Evolutionary conservation across 768 basidiomycete species (phyloP).

Genomic region (Basidioascus undulatus): DNA sequence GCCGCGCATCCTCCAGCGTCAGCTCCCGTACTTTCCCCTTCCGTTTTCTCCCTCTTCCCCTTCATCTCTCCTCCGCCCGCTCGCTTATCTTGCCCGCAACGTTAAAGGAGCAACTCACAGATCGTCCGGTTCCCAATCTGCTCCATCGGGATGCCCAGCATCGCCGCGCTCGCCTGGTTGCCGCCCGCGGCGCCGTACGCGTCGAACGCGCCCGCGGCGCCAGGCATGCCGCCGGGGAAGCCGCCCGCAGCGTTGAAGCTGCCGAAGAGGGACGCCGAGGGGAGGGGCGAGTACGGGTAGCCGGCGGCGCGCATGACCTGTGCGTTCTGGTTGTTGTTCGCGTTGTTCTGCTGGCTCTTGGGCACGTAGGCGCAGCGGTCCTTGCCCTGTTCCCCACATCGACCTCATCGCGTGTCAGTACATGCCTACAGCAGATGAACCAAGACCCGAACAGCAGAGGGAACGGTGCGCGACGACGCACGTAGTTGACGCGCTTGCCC

Average conservation of each 20-base stretch:
- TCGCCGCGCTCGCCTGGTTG: slow-evolving; percentile 17
- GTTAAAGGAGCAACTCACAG: too few species aligned
- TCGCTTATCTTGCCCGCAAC: too few species aligned
- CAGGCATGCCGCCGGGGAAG: slow-evolving; percentile 11
- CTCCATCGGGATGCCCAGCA: too few species aligned
- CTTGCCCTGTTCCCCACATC: too few species aligned
- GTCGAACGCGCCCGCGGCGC: slow-evolving; percentile 3
- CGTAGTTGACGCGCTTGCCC: slow-evolving; percentile 89
- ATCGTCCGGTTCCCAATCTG: too few species aligned
- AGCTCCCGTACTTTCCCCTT: too few species aligned
- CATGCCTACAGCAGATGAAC: background rate
- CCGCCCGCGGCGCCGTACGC: too few species aligned
- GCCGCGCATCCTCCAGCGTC: too few species aligned
- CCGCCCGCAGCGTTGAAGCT: slow-evolving; percentile 9
- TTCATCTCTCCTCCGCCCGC: too few species aligned
- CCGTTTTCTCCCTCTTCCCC: background rate
- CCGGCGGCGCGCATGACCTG: slow-evolving; percentile 17
- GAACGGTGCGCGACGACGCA: slow-evolving; percentile 2
- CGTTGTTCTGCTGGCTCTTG: slow-evolving; percentile 57
- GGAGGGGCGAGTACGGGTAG: slow-evolving; percentile 15
- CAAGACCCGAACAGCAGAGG: background rate
- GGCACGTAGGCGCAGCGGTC: slow-evolving; percentile 97
- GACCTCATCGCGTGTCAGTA: too few species aligned
- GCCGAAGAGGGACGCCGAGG: slow-evolving; percentile 10
- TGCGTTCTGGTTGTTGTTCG: slow-evolving; percentile 21